Base-by-base conservation (phyloP, 331 rosid genomes). In the Spiraea crenata region DNA sequence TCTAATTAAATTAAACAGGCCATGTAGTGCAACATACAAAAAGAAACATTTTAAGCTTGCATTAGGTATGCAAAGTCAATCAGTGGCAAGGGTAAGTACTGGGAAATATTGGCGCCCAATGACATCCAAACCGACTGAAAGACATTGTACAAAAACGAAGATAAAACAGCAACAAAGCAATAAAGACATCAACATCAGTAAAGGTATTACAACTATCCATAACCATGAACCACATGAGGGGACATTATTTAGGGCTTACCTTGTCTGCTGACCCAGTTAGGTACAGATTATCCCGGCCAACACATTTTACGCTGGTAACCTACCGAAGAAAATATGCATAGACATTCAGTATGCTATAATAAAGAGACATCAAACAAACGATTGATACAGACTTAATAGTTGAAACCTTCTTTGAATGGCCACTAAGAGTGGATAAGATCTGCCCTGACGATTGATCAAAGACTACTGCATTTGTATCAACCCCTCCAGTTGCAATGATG, bases 371-470 rank as follows among this genome's bases (percentile, higher is more conserved):
- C 4, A 13, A 44, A 17, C 55, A 51, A 62, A 2, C 57, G 41
- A 12, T 40, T 41, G 48, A 72, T 56, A 45, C 77, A 74, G 34
- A 52, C 7, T 42, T 37, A 70, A 66, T 5, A 64, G 60, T 60
- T 71, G 57, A 72, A 77, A 92, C 99, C 99, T 95, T 95, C 85
- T 91, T 95, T 2, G 96, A 85, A 83, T 95, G 99, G 65, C 99
- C 99, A 59, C 85, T 85, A 59, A 95, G 96, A 8, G 96, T 89
- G 56, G 99, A 88, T 81, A 91, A 80, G 78, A 95, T 89, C 81
- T 95, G 96, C 65, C 96, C 99, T 7, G 98, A 83, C 55, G 96
- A 80, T 31, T 97, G 89, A 77, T 86, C 93, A 80, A 95, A 95
- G 63, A 95, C 75, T 52, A 95, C 96, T 66, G 99, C 96, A 83